These are phyloP conservation scores for Oryza brachyantha DNA, from an alignment of 176 grass and related monocot species.

Conservation along the genomic window DNA sequence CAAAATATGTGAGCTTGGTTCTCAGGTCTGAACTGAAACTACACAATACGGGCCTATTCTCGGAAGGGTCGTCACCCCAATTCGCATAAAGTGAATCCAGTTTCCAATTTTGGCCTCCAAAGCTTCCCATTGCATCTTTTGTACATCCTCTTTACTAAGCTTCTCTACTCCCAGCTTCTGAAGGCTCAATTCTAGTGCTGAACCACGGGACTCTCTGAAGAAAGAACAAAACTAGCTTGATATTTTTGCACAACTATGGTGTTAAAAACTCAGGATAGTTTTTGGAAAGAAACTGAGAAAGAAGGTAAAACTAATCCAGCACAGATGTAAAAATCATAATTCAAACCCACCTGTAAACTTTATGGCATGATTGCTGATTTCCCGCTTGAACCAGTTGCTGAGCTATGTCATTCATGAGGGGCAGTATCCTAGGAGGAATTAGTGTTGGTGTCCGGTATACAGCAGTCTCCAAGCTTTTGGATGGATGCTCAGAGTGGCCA, in stretches of 20 bases:
- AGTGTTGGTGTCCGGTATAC: conserved; percentile 72
- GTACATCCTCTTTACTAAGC: conserved; percentile 92
- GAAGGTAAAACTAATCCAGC: no score
- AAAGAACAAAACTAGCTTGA: conserved; percentile 14
- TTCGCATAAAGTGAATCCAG: conserved; percentile 95
- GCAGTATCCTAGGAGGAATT: conserved; percentile 74
- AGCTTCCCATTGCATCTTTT: conserved; percentile 94
- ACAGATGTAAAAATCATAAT: conserved; percentile 4
- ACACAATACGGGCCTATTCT: background rate
- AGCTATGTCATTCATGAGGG: conserved; percentile 86
- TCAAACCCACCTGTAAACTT: conserved; percentile 26
- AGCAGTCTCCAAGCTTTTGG: conserved; percentile 70
- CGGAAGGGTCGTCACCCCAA: conserved; percentile 55
- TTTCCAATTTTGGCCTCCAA: conserved; percentile 96
- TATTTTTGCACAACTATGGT: background rate
- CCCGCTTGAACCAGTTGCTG: conserved; percentile 88
- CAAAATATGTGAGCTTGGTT: conserved; percentile 18
- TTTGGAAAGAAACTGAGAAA: background rate
- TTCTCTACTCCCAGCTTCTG: conserved; percentile 79
- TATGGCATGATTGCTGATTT: conserved; percentile 62
- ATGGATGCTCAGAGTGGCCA: conserved; percentile 46
- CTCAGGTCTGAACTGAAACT: conserved; percentile 7
- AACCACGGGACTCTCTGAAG: conserved; percentile 66
- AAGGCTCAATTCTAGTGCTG: conserved; percentile 74
- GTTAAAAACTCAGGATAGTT: background rate